phyloP scores from a whole-genome alignment of 2,329 filamentous ascomycete species.

The Diaporthe australafricana region DNA sequence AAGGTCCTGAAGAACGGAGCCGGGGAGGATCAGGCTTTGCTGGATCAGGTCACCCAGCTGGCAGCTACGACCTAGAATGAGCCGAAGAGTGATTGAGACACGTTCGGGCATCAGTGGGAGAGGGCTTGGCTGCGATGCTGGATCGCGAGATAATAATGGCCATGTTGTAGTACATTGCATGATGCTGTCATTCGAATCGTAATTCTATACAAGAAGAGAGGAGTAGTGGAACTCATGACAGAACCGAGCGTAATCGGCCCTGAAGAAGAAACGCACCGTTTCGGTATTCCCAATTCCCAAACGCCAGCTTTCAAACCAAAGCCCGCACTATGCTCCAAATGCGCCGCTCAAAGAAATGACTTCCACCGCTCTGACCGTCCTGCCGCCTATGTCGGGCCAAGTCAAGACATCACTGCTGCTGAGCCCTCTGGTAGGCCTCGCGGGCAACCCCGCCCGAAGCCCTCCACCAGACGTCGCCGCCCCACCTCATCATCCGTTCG shows the following conservation, averaged over 20 bases:
- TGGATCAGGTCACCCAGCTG: conserved; percentile 63
- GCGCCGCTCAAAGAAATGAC: neutral
- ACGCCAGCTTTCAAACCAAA: conserved; percentile 32
- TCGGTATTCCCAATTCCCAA: conserved; percentile 19
- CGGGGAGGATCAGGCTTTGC: conserved; percentile 58
- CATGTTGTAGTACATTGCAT: conserved; percentile 18
- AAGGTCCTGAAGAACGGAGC: conserved; percentile 69
- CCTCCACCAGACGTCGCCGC: conserved; percentile 93
- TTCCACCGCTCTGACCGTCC: no score
- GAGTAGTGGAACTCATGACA: conserved; percentile 23
- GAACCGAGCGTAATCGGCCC: conserved; percentile 2
- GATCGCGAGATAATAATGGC: neutral
- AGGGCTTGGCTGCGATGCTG: neutral
- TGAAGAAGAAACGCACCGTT: conserved; percentile 28
- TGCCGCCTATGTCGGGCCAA: neutral
- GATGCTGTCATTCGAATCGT: conserved; percentile 21
- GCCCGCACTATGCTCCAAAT: conserved; percentile 10
- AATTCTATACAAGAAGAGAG: conserved; percentile 26
- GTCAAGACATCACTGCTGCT: conserved; percentile 30
- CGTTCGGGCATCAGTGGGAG: neutral
- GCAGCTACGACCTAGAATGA: conserved; percentile 39
- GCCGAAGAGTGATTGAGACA: neutral
- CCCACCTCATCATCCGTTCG: conserved; percentile 89
- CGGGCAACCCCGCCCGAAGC: conserved; percentile 79
- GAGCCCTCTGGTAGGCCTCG: conserved; percentile 47